Conservation (phyloP, 352 stramenopile genomes). For the Albugo laibachii region DNA sequence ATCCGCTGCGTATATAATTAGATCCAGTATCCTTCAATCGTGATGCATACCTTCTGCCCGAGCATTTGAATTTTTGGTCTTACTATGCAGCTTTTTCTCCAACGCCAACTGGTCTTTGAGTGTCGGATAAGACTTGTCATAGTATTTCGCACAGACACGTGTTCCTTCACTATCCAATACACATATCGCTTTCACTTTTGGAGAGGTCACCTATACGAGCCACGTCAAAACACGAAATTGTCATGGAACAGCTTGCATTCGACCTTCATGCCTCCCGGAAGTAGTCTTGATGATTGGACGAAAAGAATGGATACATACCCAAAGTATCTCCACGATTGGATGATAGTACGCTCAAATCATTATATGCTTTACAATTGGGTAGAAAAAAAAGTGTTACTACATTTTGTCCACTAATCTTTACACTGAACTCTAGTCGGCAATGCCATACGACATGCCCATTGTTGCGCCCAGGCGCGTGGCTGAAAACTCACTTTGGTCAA, state of each 20-base stretch:
- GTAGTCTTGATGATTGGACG: no score
- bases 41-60: conserved; percentile 43
- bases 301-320: no score
- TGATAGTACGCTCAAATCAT: no score
- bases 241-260: background rate
- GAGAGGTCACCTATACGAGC: conserved; percentile 24
- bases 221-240: background rate
- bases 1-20: conserved; percentile 23
- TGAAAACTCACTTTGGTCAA: conserved; percentile 56
- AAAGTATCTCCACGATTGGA: no score
- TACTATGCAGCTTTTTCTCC: conserved; percentile 80
- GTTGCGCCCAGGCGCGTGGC: conserved; percentile 18
- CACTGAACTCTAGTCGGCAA: no score
- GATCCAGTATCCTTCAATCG: background rate
- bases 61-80: conserved; percentile 79
- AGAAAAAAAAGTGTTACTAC: no score
- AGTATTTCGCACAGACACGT: conserved; percentile 84
- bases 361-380: no score
- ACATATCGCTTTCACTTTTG: conserved; percentile 77
- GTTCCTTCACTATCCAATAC: conserved; percentile 76
- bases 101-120: conserved; percentile 72
- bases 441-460: no score
- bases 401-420: no score
- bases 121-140: conserved; percentile 75
- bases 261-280: no score